Evolutionary conservation across 768 basidiomycete genomes (phyloP), one percentile per base, ranked within the genome.

Genomic region (Stropharia rugosoannulata): DNA sequence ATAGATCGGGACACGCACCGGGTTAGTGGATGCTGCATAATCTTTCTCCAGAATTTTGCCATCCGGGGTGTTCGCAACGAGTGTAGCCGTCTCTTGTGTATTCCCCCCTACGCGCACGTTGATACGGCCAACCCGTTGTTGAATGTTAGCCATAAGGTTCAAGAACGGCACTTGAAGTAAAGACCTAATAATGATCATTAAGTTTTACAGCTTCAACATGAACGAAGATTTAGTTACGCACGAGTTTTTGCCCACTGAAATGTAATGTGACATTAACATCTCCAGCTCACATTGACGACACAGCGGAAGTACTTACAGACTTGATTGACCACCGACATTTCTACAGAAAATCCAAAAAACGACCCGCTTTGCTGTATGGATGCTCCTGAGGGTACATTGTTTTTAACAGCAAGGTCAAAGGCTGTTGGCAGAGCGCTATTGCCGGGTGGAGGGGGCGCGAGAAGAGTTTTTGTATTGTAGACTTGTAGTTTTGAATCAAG

Each of bases 21-120:
- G 77, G 59, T 80, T 79, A 3, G 66, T 61, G 3, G 63, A 57
- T 4, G 62, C 62, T 9, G 60, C 55, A 0, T 64, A 55, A 51
- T 75, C 73, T 66, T 89, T 90, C 45, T 80, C 72, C 22, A 89
- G 69, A 19, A 78, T 77, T 9, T 70, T 69, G 27, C 74, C 75
- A 56, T 83, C 76, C 0, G 79, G 65, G 7, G 84, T 78, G 36
- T 70, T 75, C 44, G 73, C 71, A 8, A 83, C 83, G 57, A 83
- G 67, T 4, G 70, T 64, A 8, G 84, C 86, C 2, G 74, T 79
- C 53, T 94, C 91, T 65, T 93, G 91, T 0, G 87, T 85, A 69
- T 93, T 93, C 44, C 90, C 90, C 22, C 91, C 90, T 1, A 93
- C 75, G 49, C 90, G 82, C n/a, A 92, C 69, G 11, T 78, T 70